These are phyloP conservation scores for Senecio squalidus DNA, from an alignment of 140 eudicot species.

Conservation along the genomic window DNA sequence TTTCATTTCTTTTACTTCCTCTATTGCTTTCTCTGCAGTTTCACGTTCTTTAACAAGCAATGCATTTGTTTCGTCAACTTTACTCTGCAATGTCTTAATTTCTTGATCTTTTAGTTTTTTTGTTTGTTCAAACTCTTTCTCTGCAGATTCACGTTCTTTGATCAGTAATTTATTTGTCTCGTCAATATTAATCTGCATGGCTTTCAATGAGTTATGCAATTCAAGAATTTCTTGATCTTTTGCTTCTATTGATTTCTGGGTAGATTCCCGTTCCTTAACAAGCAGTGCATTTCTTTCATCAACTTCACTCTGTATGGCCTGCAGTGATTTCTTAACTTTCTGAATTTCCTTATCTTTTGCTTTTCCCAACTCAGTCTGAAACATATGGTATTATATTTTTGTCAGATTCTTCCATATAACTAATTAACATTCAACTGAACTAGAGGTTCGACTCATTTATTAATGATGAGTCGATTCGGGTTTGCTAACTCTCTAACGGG, in stretches of 20 bases:
- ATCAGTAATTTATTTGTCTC: constrained; percentile 46
- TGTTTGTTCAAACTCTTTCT: constrained; percentile 41
- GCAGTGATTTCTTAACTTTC: constrained; percentile 50
- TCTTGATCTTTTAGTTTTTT: constrained; percentile 72
- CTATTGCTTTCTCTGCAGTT: constrained; percentile 58
- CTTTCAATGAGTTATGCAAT: constrained; percentile 14
- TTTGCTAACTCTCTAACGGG: background rate
- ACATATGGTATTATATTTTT: constrained; percentile 32
- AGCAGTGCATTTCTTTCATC: constrained; percentile 53
- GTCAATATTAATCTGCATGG: constrained; percentile 27
- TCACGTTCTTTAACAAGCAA: constrained; percentile 62
- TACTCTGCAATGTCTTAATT: constrained; percentile 50
- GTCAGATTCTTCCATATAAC: constrained; percentile 30
- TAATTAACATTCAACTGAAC: background rate
- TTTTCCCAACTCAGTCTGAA: constrained; percentile 73
- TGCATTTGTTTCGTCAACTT: constrained; percentile 56
- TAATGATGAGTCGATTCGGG: background rate
- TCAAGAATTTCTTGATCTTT: constrained; percentile 29
- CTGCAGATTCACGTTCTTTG: constrained; percentile 61
- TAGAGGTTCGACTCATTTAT: background rate
- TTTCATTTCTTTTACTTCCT: constrained; percentile 30
- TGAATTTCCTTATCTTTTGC: constrained; percentile 59
- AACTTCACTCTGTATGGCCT: constrained; percentile 53
- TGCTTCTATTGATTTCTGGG: constrained; percentile 53
- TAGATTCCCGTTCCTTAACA: constrained; percentile 60